A percentile compares a stretch with the other conserved stretches of the same genome.
Conservation (phyloP, 2,329 filamentous ascomycete genomes). For the Mollisiaceae sp. region DNA sequence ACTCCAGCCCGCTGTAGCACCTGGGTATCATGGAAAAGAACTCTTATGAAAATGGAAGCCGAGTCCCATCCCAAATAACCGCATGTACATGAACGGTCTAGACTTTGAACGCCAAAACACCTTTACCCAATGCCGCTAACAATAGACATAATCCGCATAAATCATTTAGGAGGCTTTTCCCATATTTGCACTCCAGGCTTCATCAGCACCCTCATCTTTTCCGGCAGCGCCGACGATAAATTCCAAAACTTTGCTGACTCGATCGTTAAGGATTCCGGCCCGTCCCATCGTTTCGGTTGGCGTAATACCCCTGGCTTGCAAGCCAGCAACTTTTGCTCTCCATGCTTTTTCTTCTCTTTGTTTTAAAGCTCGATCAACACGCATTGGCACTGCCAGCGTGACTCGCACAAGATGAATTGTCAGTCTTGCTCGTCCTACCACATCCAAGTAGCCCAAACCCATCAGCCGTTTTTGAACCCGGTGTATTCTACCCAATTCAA, state of each 20-base stretch:
- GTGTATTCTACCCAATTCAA: constrained; percentile 47
- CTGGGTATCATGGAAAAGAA: constrained; percentile 17
- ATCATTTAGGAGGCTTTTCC: constrained; percentile 26
- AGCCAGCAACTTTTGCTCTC: constrained; percentile 45
- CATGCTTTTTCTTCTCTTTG: constrained; percentile 46
- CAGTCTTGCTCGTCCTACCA: constrained; percentile 44
- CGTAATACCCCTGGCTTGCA: constrained; percentile 43
- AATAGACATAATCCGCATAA: constrained; percentile 11
- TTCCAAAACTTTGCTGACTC: constrained; percentile 46
- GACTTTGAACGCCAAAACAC: constrained; percentile 19
- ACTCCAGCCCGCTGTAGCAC: constrained; percentile 2
- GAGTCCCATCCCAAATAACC: constrained; percentile 11
- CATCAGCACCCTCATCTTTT: constrained; percentile 47
- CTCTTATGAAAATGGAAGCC: constrained; percentile 5
- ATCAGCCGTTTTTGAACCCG: constrained; percentile 46
- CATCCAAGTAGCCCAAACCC: constrained; percentile 46
- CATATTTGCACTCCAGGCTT: constrained; percentile 41
- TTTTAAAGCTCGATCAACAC: constrained; percentile 47
- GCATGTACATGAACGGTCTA: constrained; percentile 7
- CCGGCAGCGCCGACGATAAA: constrained; percentile 48
- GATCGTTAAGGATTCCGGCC: constrained; percentile 46
- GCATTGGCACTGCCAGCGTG: constrained; percentile 47
- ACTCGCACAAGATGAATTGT: constrained; percentile 47
- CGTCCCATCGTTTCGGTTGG: constrained; percentile 37
- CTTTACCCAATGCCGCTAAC: constrained; percentile 25